Base-by-base conservation (phyloP, 305 asterid species). In the Nicotiana rustica region DNA sequence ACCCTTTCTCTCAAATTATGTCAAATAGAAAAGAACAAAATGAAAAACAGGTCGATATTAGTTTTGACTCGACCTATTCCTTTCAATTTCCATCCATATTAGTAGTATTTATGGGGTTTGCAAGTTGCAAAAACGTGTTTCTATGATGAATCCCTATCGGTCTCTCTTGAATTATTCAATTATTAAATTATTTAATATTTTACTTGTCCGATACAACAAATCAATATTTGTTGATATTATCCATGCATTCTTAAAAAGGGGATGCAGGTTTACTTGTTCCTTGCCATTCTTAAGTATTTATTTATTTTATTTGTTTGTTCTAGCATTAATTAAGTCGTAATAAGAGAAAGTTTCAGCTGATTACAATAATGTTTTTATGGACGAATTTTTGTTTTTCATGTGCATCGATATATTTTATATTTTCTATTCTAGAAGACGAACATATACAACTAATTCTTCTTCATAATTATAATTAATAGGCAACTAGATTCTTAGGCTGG, bases 11-110 rank as follows among this genome's bases (percentile, higher is more conserved):
- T 70, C 35, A 44, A 18, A 18, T 41, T 19, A 33, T 41, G 36
- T 41, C 59, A 70, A 70, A 41, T 10, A 69, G n/a, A 41, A 18
- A 44, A 44, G 59, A 70, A 70, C 78, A 44, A 70, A 67, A 70
- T 1, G 35, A 19, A 70, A 70, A 14, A 66, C 44, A 29, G 4
- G 44, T 29, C 10, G 70, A 66, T 9, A 31, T 66, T 66, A 33
- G 12, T 19, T 70, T 71, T 21, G 47, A 41, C 47, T 41, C 31
- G 31, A 29, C 31, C 31, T 29, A 2, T 29, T 29, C 31, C 31
- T 29, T 29, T 29, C 29, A 25, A 25, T 25, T 25, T 25, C 29
- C 31, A 29, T 29, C 31, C 31, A 29, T 41, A 18, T 19, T n/a
- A 0, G 19, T 67, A 67, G 2, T 60, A 60, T 25, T 60, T 2